Base-by-base conservation (phyloP, 345 rosid species). In the Physaria fendleri region DNA sequence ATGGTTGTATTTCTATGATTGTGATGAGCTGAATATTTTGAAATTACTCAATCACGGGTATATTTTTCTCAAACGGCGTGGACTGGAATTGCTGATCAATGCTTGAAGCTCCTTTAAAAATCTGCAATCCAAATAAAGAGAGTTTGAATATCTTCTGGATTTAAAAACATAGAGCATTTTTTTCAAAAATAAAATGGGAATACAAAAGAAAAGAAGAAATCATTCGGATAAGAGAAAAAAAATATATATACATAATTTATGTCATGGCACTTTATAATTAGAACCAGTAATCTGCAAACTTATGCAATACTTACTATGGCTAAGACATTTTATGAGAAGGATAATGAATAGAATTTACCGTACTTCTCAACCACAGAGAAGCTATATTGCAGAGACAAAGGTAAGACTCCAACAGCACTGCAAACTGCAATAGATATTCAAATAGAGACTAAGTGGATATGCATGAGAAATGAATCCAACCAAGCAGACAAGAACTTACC, bases 341-440 rank as follows among this genome's bases (percentile, higher is more conserved):
- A 29, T 50, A 9, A 50, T 28, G 23, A 33, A 48, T 59, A 34
- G 59, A 74, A 74, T 78, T 16, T 60, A 75, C 72, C 88, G 56
- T 87, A 89, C 99, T 87, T 89, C 76, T 93, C 94, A 64, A 87
- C 86, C 58, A 85, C 77, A 5, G 87, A 49, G 74, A 87, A 93
- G 50, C 99, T 95, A 71, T 93, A 93, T 65, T 89, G 97, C 43
- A 89, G 88, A 55, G 95, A 93, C 64, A 87, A 64, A 35, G 99
- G 99, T 78, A 93, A 72, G 64, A 89, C 84, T 12, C 99, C 99
- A 52, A 93, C 99, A 59, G 99, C 99, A 81, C 97, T 93, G 88
- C 97, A 89, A 73, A 93, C 99, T 93, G 85, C 74, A 74, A 28
- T 58, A 65, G 43, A 41, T 44, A 34, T 64, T 53, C 37, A 59